A percentile compares a stretch with the other conserved stretches of the same genome.
phyloP scores from a whole-genome alignment of 495 filamentous ascomycete species.

The Melanomma pulvis-pyrius region DNA sequence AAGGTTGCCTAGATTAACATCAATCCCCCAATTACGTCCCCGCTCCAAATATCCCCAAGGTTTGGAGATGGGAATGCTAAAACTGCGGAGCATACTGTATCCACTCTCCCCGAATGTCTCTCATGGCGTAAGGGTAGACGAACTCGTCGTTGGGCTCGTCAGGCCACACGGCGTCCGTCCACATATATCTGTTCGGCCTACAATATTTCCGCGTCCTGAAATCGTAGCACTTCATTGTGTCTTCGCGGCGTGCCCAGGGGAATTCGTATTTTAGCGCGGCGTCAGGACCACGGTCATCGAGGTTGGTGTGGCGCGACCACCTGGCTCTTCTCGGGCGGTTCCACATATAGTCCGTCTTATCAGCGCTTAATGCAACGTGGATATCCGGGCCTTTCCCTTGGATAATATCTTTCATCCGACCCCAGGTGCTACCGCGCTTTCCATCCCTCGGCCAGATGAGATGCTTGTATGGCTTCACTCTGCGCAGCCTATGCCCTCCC shows the following conservation, averaged over 20 bases:
- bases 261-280: not conserved
- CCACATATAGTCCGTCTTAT: conserved; percentile 31
- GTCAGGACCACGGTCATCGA: conserved; percentile 28
- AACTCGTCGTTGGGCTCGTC: conserved; percentile 11
- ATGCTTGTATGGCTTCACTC: conserved; percentile 35
- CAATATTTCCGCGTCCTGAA: conserved; percentile 30
- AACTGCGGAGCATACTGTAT: not conserved
- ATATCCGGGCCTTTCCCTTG: conserved; percentile 43
- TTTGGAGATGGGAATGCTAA: not conserved
- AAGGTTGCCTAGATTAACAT: conserved; percentile 32
- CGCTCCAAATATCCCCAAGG: not conserved
- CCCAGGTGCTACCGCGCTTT: conserved; percentile 33
- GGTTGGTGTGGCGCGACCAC: conserved; percentile 21
- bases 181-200: conserved; percentile 3
- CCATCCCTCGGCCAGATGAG: conserved; percentile 45
- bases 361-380: conserved; percentile 39
- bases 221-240: conserved; percentile 32
- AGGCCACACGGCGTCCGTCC: conserved; percentile 30
- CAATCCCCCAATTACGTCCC: not conserved
- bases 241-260: conserved; percentile 1
- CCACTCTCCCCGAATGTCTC: conserved; percentile 25
- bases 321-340: conserved; percentile 20
- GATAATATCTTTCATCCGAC: conserved; percentile 43
- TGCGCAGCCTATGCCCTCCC: conserved; percentile 6
- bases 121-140: conserved; percentile 10